Evolutionary conservation across 2,329 filamentous ascomycete genomes (phyloP).

Genomic region (Xylaria sp.): DNA sequence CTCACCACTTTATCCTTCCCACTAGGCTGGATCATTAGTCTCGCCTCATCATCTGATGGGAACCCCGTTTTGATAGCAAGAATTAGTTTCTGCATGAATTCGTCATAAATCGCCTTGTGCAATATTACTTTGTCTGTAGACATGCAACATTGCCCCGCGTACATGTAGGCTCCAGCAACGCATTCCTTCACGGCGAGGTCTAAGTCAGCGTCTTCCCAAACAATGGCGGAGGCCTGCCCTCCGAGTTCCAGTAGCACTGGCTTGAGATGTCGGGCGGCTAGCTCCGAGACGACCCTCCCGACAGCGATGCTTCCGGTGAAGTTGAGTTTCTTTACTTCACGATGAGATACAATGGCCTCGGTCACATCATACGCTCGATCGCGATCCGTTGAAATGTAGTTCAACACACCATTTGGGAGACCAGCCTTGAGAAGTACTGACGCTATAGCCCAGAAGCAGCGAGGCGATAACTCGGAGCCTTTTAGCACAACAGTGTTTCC

Average conservation of each 20-base stretch:
- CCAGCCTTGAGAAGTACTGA: slow-evolving; percentile 77
- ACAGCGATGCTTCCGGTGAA: slow-evolving; percentile 83
- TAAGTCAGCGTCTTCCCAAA: slow-evolving; percentile 82
- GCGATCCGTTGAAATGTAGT: slow-evolving; percentile 73
- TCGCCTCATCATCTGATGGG: slow-evolving; percentile 69
- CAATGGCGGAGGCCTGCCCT: slow-evolving; percentile 81
- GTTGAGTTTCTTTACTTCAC: slow-evolving; percentile 79
- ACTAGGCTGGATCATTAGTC: slow-evolving; percentile 74
- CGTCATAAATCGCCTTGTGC: slow-evolving; percentile 57
- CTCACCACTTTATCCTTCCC: slow-evolving; percentile 70
- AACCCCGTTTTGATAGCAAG: slow-evolving; percentile 56
- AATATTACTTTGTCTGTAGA: slow-evolving; percentile 78
- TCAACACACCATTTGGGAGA: slow-evolving; percentile 78
- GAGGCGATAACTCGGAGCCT: slow-evolving; percentile 73
- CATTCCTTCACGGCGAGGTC: slow-evolving; percentile 74
- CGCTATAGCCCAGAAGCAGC: slow-evolving; percentile 69
- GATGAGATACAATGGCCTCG: slow-evolving; percentile 71
- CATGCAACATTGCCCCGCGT: slow-evolving; percentile 88
- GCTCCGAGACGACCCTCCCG: slow-evolving; percentile 75
- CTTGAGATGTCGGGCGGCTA: slow-evolving; percentile 79
- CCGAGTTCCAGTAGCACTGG: slow-evolving; percentile 83
- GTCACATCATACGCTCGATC: slow-evolving; percentile 75
- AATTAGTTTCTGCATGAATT: slow-evolving; percentile 58
- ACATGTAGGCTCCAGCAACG: slow-evolving; percentile 74
- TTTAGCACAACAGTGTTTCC: slow-evolving; percentile 82